phyloP scores from a whole-genome alignment of 768 basidiomycete genomes.

The Mycena vulgaris region DNA sequence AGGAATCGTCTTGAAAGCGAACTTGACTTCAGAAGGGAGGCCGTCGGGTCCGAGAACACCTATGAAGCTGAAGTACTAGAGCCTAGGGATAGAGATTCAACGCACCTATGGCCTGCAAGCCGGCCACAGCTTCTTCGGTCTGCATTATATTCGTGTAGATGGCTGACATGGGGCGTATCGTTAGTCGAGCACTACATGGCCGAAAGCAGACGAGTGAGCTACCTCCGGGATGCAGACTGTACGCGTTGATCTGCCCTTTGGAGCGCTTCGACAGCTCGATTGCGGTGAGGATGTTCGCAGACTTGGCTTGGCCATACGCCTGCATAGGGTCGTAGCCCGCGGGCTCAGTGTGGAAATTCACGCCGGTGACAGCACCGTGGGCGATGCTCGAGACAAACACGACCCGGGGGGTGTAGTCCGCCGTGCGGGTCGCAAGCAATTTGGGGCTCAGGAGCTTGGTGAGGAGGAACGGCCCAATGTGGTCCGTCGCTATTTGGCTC shows the following conservation, averaged over 20 bases:
- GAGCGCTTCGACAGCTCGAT: slow-evolving; percentile 2
- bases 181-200: too few species aligned
- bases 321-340: background rate
- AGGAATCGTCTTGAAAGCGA: background rate
- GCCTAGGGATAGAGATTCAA: background rate
- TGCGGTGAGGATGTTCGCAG: background rate
- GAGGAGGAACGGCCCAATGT: slow-evolving; percentile 2
- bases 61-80: background rate
- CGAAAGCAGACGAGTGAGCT: background rate
- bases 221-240: slow-evolving; percentile 9
- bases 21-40: background rate
- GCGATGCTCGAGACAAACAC: background rate
- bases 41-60: background rate
- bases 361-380: background rate
- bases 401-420: background rate
- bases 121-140: background rate
- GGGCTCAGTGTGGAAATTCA: background rate
- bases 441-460: background rate
- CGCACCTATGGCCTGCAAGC: background rate
- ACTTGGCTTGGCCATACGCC: background rate
- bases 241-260: background rate
- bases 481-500: background rate
- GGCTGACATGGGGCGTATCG: background rate
- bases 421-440: background rate
- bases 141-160: background rate